Evolutionary conservation across 2,329 filamentous ascomycete genomes (phyloP), one percentile per base, ranked within the genome.

Genomic region (Teratosphaeria destructans): DNA sequence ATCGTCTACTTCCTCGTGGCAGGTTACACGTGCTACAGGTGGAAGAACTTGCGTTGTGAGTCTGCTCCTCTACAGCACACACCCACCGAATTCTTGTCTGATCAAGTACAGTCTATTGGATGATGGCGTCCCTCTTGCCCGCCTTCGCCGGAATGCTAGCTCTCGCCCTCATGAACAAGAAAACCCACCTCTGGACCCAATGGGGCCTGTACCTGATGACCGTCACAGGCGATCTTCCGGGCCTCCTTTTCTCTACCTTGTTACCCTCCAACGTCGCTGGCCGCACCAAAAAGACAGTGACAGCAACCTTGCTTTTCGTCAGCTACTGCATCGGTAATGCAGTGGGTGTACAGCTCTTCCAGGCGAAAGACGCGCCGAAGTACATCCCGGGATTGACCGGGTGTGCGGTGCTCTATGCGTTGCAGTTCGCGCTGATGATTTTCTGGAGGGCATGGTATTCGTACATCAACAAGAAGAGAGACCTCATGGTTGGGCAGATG

Each of bases 291-390:
- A 73, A 76, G 11, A 76, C 75, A 2, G 63, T 78, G 35, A 75
- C 72, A 4, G 75, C 73, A 5, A 75, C 75, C 3, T 72, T 76
- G 49, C 74, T 75, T 1, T 77, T 79, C 56, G 71, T 76, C 11
- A 75, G 64, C 29, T 79, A 78, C 62, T 78, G 76, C 53, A 73
- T 74, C 2, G 76, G 76, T 2, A 78, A 78, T 61, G 76, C 77
- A 69, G 69, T 71, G 0, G 76, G 76, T 3, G 74, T 73, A 5
- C 75, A 78, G 64, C 75, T 78, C 54, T 78, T 78, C 67, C 67
- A 70, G 53, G 66, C 72, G 1, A 68, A 70, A 37, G 76, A 78
- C 62, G 76, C 76, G 5, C 76, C 75, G 0, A 70, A 72, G 39
- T 78, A 78, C 60, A 69, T 76, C 3, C 72, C 74, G 2, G 76